phyloP scores from a whole-genome alignment of 2,329 filamentous ascomycete genomes.

The Fusarium setosum region DNA sequence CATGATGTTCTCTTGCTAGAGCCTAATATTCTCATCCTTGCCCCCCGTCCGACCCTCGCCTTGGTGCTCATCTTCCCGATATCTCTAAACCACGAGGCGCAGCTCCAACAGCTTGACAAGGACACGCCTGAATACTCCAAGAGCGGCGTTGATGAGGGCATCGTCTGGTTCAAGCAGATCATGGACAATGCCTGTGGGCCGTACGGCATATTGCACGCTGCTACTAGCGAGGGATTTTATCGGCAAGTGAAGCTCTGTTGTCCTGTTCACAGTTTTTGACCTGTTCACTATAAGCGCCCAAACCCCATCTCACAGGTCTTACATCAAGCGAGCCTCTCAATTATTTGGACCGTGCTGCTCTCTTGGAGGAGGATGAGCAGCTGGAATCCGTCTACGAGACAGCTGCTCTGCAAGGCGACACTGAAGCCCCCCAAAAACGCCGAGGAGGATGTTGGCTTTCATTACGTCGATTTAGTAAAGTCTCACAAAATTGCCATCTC shows the following conservation, averaged over 20 bases:
- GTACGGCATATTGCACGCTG: constrained; percentile 73
- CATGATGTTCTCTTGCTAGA: constrained; percentile 91
- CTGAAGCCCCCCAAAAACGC: background rate
- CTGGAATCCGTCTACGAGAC: constrained; percentile 8
- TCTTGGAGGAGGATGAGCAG: background rate
- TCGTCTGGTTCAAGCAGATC: constrained; percentile 80
- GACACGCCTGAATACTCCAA: constrained; percentile 1
- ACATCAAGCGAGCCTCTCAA: background rate
- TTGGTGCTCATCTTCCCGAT: constrained; percentile 89
- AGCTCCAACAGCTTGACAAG: background rate
- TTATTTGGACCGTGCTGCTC: background rate
- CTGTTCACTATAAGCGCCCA: background rate
- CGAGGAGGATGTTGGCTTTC: background rate
- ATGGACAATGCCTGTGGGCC: constrained; percentile 79
- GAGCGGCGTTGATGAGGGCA: constrained; percentile 39
- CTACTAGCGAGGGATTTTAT: constrained; percentile 58
- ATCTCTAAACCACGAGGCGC: constrained; percentile 75
- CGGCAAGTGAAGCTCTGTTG: constrained; percentile 71
- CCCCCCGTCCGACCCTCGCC: constrained; percentile 84
- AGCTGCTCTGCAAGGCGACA: constrained; percentile 7
- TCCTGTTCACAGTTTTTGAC: background rate
- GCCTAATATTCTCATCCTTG: constrained; percentile 79
- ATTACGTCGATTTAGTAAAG: constrained; percentile 26
- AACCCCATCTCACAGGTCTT: background rate
- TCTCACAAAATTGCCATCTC: constrained; percentile 7